Conservation (phyloP, 192 early-diverging fungal species). For the Coemansia sp. region DNA sequence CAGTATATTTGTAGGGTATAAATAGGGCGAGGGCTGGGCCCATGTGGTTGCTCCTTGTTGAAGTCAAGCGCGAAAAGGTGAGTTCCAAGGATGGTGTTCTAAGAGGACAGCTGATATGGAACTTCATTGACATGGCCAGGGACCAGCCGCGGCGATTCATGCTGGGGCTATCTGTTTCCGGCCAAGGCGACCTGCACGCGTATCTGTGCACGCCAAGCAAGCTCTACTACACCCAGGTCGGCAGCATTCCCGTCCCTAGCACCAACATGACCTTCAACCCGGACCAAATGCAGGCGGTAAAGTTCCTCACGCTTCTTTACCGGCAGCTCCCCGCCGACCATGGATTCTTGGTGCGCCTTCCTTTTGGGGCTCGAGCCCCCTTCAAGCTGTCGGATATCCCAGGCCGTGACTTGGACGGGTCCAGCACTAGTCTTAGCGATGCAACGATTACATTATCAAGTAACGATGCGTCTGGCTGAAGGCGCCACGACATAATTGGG, state of each 20-base stretch:
- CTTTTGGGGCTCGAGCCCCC: neutral
- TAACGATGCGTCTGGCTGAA: neutral
- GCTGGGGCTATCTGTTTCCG: neutral
- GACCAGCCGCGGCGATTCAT: slow-evolving; percentile 7
- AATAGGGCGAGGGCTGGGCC: neutral
- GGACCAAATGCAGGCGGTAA: neutral
- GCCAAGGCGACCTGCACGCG: neutral
- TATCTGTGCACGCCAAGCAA: neutral
- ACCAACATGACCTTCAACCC: too few species aligned
- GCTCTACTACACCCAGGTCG: neutral
- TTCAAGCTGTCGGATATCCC: neutral
- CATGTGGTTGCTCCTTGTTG: neutral
- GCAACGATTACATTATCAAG: neutral
- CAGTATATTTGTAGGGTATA: too few species aligned
- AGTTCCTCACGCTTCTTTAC: neutral
- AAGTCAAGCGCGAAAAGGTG: neutral
- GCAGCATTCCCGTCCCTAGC: neutral
- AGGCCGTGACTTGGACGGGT: neutral
- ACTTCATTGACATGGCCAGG: slow-evolving; percentile 4
- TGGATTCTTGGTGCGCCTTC: neutral
- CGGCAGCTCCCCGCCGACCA: neutral
- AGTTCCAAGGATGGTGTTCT: neutral
- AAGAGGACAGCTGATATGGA: neutral
- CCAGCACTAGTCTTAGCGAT: neutral
- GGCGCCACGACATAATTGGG: neutral